Base-by-base conservation (phyloP, 306 rosid genomes). In the Vigna trinervia region DNA sequence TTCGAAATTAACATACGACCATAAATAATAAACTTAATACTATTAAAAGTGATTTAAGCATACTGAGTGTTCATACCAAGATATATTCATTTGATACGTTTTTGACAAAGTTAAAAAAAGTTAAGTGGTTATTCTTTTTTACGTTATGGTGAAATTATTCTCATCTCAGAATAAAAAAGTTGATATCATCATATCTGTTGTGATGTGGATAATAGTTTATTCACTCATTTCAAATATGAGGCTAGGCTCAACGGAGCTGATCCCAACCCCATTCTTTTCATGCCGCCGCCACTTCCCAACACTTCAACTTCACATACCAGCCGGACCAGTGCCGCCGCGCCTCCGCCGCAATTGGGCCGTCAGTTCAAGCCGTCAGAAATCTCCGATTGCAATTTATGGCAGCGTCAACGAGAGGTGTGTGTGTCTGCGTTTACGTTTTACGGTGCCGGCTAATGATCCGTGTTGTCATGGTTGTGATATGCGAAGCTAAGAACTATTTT, bases 361-460 rank as follows among this genome's bases (percentile, higher is more conserved):
- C 45, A 8, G 15, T 57, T 68, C 77, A 12, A 66, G 20, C 78
- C 63, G 7, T 71, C 58, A 14, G 28, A 81, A 77, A 23, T 23
- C 34, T 5, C 71, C 46, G 1, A 36, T 60, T 67, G 70, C 63
- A 28, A 67, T 53, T 51, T 75, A 65, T 45, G 12, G 5, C 28
- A 12, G 22, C 23, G 52, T 39, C 1, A 2, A 60, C 4, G 8
- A 72, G n/a, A 46, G 81, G 83, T 82, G 19, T 4, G 43, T 46
- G 43, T 46, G 17, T 12, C 52, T 38, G 13, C 7, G 36, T 63
- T 8, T 39, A 64, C 23, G 69, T 64, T 15, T 50, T 39, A 10
- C 8, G 12, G 4, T 28, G 36, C 7, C 14, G 8, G 12, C 20
- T 53, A 12, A 13, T 30, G 43, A 6, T 28, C 38, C 11, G 13